phyloP scores from a whole-genome alignment of 2,329 filamentous ascomycete genomes.

The Trichoderma citrinoviride region DNA sequence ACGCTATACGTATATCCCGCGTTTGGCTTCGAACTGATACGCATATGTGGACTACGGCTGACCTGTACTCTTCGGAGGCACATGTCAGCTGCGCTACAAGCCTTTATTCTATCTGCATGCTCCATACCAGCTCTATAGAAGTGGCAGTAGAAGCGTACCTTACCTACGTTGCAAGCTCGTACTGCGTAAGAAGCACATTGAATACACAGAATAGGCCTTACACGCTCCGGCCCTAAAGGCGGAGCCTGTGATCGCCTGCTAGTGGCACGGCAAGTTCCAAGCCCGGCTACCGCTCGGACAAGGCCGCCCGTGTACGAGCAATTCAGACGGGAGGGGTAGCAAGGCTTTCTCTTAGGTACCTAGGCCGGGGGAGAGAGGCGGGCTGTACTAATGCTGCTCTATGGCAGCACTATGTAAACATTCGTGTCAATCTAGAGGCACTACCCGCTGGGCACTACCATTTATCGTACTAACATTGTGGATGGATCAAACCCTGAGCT shows the following conservation, averaged over 20 bases:
- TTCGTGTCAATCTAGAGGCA: not conserved
- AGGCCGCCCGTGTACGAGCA: not conserved
- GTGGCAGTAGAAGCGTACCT: not conserved
- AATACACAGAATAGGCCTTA: not conserved
- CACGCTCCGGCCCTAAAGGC: constrained; percentile 13
- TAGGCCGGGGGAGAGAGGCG: not conserved
- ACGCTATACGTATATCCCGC: not conserved
- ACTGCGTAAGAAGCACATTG: not conserved
- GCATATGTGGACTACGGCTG: not conserved
- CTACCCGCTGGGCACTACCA: not conserved
- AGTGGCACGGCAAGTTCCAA: constrained; percentile 9
- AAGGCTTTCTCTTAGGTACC: not conserved
- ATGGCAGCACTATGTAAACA: not conserved
- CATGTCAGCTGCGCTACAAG: not conserved
- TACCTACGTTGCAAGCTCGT: too few species aligned
- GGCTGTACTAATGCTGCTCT: not conserved
- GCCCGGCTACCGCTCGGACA: not conserved
- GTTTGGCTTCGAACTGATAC: too few species aligned
- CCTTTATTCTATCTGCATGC: not conserved
- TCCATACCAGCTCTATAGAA: not conserved
- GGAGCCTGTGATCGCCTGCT: constrained; percentile 18
- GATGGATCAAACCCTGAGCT: not conserved
- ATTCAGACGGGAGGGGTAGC: too few species aligned
- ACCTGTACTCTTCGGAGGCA: not conserved
- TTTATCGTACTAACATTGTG: not conserved